phyloP scores from a whole-genome alignment of 257 asterid species.

The Leonotis leonurus region DNA sequence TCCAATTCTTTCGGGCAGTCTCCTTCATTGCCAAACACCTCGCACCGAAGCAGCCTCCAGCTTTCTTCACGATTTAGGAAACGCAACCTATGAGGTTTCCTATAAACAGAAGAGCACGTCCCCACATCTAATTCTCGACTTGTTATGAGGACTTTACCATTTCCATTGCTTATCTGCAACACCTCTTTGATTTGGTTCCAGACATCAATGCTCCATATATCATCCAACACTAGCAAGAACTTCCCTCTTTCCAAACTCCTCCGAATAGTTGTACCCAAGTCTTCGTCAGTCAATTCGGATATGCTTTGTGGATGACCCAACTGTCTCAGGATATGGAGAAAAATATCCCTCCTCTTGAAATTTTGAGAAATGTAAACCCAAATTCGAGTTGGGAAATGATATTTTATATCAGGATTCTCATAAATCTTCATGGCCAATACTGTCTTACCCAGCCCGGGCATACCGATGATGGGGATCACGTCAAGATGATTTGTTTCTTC shows the following conservation, averaged over 20 bases:
- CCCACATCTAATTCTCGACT: constrained; percentile 29
- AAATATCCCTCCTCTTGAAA: constrained; percentile 1
- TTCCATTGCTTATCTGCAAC: constrained; percentile 19
- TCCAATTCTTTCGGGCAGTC: constrained; percentile 14
- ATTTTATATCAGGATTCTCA: not conserved
- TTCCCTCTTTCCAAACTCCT: constrained; percentile 5
- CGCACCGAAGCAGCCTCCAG: constrained; percentile 32
- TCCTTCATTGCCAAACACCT: constrained; percentile 22
- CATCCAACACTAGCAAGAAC: constrained; percentile 42
- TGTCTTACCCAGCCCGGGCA: constrained; percentile 9
- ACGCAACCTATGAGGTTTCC: constrained; percentile 25
- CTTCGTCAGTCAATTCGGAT: not conserved
- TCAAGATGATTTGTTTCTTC: not conserved
- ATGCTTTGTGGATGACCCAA: not conserved
- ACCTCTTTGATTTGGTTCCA: constrained; percentile 24
- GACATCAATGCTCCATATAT: constrained; percentile 34
- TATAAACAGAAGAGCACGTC: not conserved
- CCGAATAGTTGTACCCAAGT: constrained; percentile 1
- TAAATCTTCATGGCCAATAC: constrained; percentile 25
- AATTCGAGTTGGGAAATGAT: constrained; percentile 10
- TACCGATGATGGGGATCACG: not conserved
- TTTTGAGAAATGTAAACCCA: constrained; percentile 22
- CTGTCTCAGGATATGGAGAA: constrained; percentile 7
- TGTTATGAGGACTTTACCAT: constrained; percentile 38
- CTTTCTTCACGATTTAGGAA: constrained; percentile 21